Evolutionary conservation across 78 protist genomes (phyloP).

Genomic region (Parvularia atlantis): DNA sequence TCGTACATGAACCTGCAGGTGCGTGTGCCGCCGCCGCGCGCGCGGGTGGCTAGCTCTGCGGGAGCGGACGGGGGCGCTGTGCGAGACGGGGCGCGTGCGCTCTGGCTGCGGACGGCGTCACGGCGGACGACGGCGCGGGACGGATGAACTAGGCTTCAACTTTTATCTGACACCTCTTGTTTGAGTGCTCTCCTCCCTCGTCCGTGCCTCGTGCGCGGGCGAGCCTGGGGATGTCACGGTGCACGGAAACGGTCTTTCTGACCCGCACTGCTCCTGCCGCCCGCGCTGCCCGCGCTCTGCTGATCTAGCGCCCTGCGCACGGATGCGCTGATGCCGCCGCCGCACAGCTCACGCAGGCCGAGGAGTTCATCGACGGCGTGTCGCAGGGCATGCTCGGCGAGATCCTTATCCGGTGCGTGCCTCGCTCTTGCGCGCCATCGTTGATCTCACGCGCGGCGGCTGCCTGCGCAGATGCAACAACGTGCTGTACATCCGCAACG

Average conservation of each 20-base stretch:
- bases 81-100: background rate
- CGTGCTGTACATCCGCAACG: too few species aligned
- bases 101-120: background rate
- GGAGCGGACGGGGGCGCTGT: background rate
- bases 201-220: too few species aligned
- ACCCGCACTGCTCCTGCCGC: background rate
- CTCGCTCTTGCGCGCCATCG: constrained; percentile 47
- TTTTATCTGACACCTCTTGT: background rate
- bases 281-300: background rate
- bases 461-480: constrained; percentile 23
- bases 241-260: too few species aligned
- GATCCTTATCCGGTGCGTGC: constrained; percentile 33
- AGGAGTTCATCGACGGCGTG: constrained; percentile 63
- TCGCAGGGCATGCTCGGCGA: constrained; percentile 59
- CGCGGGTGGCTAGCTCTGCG: background rate
- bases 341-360: constrained; percentile 37
- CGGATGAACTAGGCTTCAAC: background rate
- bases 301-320: background rate
- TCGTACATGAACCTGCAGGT: constrained; percentile 71
- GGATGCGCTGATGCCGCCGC: background rate
- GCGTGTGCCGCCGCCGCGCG: background rate
- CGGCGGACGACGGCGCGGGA: background rate
- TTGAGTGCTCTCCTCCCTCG: background rate
- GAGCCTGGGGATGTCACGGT: background rate
- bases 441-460: constrained; percentile 57